A percentile compares a stretch with the other conserved stretches of the same genome.
Evolutionary conservation across 225 moss, liverwort and hornwort species (phyloP).

Genomic region (Antitrichia curtipendula): DNA sequence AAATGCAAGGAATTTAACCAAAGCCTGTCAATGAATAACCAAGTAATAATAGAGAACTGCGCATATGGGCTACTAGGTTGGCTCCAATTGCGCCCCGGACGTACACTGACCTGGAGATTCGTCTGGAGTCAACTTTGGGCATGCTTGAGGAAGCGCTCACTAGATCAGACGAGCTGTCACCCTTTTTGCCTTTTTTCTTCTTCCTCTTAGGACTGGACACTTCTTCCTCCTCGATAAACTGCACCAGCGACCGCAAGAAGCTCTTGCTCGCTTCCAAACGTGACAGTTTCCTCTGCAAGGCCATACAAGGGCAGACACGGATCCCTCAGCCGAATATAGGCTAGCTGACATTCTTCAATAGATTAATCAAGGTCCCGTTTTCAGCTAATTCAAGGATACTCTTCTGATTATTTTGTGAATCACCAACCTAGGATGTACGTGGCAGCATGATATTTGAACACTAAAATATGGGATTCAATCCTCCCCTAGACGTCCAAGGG

Average conservation of each 20-base stretch:
- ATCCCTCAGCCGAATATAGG: neutral
- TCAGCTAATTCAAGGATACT: neutral
- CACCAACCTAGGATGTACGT: neutral
- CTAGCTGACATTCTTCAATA: neutral
- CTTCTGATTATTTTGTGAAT: neutral
- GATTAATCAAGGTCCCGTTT: neutral
- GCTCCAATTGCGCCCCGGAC: neutral
- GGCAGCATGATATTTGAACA: neutral
- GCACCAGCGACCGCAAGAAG: conserved; percentile 60
- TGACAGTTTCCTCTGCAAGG: conserved; percentile 19
- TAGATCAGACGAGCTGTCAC: neutral
- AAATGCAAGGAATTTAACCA: neutral
- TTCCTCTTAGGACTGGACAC: neutral
- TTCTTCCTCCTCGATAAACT: conserved; percentile 76
- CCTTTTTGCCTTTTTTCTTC: neutral
- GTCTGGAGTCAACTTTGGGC: neutral
- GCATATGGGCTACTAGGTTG: neutral
- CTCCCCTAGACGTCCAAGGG: neutral
- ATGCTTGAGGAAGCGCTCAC: conserved; percentile 11
- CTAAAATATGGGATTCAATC: neutral
- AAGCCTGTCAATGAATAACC: neutral
- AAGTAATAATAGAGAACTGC: neutral
- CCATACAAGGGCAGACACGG: neutral
- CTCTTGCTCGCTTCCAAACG: conserved; percentile 47
- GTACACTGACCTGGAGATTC: neutral